These are phyloP conservation scores for Chlorella vulgaris DNA, from an alignment of 139 green algal species.

Conservation along the genomic window DNA sequence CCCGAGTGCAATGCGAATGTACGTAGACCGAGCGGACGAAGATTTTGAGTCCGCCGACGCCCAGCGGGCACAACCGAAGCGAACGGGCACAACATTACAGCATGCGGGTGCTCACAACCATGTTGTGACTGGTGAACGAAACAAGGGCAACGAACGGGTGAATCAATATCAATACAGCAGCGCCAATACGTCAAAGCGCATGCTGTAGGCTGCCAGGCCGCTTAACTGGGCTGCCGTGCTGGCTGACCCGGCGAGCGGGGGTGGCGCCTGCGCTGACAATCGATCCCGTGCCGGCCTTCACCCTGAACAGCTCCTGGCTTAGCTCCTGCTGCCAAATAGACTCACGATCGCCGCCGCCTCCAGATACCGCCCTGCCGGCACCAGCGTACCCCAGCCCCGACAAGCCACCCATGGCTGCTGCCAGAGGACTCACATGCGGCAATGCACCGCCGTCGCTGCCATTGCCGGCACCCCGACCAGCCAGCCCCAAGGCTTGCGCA, in stretches of 20 bases:
- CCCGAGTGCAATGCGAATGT: no score
- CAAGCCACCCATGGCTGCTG: slow-evolving; percentile 1
- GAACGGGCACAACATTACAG: no score
- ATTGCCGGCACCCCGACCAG: background rate
- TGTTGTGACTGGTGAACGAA: no score
- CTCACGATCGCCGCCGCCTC: background rate
- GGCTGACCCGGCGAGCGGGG: background rate
- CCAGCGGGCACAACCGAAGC: no score
- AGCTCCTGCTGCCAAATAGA: slow-evolving; percentile 29
- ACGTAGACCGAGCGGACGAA: no score
- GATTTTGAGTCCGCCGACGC: no score
- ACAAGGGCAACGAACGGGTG: no score
- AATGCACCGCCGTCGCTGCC: background rate
- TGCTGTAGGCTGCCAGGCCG: background rate
- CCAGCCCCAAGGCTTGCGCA: background rate
- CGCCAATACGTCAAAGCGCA: background rate
- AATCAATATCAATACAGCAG: background rate
- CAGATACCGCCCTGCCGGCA: background rate
- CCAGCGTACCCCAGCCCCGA: slow-evolving; percentile 4
- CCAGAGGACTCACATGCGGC: slow-evolving; percentile 2
- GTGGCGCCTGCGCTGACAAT: background rate
- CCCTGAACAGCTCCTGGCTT: slow-evolving; percentile 18
- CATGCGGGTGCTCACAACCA: no score
- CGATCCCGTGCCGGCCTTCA: background rate
- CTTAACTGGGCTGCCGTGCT: slow-evolving; percentile 19